These are phyloP conservation scores for Fusarium marasasianum DNA, from an alignment of 2,329 filamentous ascomycete genomes.

Conservation along the genomic window DNA sequence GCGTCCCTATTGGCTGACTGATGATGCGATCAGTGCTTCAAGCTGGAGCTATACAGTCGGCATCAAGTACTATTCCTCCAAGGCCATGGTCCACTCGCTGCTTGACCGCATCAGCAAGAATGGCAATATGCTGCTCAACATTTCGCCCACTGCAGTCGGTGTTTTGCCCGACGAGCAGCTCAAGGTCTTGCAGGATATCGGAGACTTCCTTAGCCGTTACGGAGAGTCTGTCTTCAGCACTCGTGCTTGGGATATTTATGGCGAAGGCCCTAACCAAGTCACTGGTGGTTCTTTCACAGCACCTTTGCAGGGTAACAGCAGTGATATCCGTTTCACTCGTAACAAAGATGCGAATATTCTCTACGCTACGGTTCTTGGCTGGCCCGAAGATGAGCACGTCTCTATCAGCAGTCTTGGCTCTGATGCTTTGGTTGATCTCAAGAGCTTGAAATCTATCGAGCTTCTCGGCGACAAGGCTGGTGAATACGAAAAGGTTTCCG, in stretches of 20 bases:
- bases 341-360: neutral
- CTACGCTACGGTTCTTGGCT: conserved; percentile 7
- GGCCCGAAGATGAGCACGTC: neutral
- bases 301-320: conserved; percentile 9
- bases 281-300: conserved; percentile 3
- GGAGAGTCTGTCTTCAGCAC: neutral
- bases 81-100: conserved; percentile 10
- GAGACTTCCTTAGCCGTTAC: neutral
- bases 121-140: conserved; percentile 12
- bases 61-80: conserved; percentile 17
- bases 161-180: neutral
- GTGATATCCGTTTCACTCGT: conserved; percentile 8
- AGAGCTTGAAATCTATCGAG: neutral
- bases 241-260: conserved; percentile 7
- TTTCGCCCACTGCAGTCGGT: conserved; percentile 2
- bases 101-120: conserved; percentile 15
- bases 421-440: neutral
- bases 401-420: neutral
- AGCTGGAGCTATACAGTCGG: conserved; percentile 16
- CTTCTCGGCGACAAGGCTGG: neutral
- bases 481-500: neutral
- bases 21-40: conserved; percentile 9
- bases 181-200: conserved; percentile 6
- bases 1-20: conserved; percentile 9
- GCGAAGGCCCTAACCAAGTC: conserved; percentile 4